Evolutionary conservation across 345 rosid genomes (phyloP), one percentile per base, ranked within the genome.

Genomic region (Raphanus sativus): DNA sequence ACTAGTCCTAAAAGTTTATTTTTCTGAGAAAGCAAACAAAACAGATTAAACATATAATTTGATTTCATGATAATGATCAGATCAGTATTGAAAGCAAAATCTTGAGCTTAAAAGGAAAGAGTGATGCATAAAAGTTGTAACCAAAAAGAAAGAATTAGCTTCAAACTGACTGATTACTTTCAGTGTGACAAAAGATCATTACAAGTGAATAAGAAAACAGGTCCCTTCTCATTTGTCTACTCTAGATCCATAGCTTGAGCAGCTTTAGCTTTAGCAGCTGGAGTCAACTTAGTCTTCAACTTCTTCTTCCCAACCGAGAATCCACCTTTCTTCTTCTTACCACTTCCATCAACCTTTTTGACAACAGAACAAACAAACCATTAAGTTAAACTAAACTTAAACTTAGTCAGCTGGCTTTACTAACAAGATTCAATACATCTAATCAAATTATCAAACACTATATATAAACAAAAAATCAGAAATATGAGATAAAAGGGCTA

Each of bases 201-300:
- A 81, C 69, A 86, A 55, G 25, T 48, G 21, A 16, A 28, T 3
- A 52, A n/a, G n/a, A 55, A 6, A 21, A 55, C 2, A 4, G 64
- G 7, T 80, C 66, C 84, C 6, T 87, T 70, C 81, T 89, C 90
- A 90, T n/a, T 86, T 80, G 74, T 91, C 21, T 21, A 21, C 21
- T 21, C 94, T 2, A 96, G 86, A 86, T 96, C 98, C 99, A 96
- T 93, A 3, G 96, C 99, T 78, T 91, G 99, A 5, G 87, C 89
- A 69, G 85, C 99, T 82, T 93, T 93, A 69, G 99, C 98, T 81
- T 90, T 93, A 4, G 90, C 86, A 68, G 82, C 45, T 60, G 94
- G 90, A 58, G 89, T 86, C 67, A 95, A 29, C 72, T 88, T 92
- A 54, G 99, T 91, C 90, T 91, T 95, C 83, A 90, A 69, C 71